Base-by-base conservation (phyloP, 1,284 basidiomycete species). In the Laetiporus sulphureus region DNA sequence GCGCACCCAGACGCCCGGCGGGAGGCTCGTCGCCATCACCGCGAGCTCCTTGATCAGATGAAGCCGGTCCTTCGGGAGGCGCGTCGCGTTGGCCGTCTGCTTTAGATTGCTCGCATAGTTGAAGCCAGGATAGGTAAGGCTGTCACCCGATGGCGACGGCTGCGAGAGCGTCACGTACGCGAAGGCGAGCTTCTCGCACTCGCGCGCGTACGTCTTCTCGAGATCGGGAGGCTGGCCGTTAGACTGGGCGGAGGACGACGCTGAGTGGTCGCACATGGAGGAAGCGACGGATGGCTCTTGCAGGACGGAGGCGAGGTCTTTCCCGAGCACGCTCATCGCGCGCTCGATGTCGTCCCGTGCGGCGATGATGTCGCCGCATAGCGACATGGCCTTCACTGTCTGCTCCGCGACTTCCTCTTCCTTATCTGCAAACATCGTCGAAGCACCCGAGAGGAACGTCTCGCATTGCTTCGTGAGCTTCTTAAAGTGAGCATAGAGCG, bases 1-100 rank as follows among this genome's bases (percentile, higher is more conserved):
- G 32, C 73, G 64, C 22, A 76, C 68, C 69, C 72, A 77, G 8
- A 78, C 67, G 3, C 75, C 74, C 1, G 68, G 63, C 22, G 74
- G 74, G 11, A 77, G 61, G 46, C 68, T 70, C 7, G 74, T 76
- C 2, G 72, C 69, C 58, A 70, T 73, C 20, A 70, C 68, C 13
- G 73, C 72, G 12, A 76, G 61, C 56, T 77, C 75, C 54, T 73
- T 72, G 49, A 73, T 61, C 18, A 76, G 62, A 52, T 74, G 73
- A 37, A 77, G 58, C 33, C 75, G 64, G 52, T 71, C 59, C 54
- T 69, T 71, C 13, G 73, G 72, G 39, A 64, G 59, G 27, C 75
- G 59, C 32, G 68, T 69, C 11, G 64, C 55, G 31, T 53, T 60
- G 38, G 65, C 62, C 0, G 68, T 71, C 31, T 53, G 42, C 37